Percentiles rank a stretch among this genome's conserved stretches.
Evolutionary conservation across 768 basidiomycete genomes (phyloP).

Genomic region (Boletus reticulatus): DNA sequence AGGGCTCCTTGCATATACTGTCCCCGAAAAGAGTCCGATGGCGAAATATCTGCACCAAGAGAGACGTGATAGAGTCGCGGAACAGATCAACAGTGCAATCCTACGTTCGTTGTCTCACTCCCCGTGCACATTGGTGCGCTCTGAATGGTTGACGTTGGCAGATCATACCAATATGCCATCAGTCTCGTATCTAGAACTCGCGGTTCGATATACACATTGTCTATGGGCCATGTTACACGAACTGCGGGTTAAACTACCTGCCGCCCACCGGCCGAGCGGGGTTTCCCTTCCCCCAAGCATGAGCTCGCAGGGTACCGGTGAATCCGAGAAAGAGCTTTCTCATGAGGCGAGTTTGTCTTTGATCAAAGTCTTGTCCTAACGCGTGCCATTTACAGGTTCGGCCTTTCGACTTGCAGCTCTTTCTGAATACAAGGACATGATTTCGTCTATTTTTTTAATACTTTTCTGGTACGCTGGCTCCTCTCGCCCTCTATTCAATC

Average conservation of each 20-base stretch:
- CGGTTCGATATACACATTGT: constrained; percentile 61
- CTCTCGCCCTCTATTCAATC: neutral
- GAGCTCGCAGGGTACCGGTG: constrained; percentile 18
- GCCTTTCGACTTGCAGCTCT: constrained; percentile 52
- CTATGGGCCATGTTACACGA: constrained; percentile 60
- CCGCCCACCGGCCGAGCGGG: constrained; percentile 39
- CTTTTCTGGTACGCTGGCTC: neutral
- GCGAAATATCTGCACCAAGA: constrained; percentile 72
- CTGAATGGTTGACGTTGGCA: constrained; percentile 25
- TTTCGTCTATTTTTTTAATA: neutral
- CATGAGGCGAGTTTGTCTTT: constrained; percentile 34
- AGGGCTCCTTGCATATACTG: constrained; percentile 78
- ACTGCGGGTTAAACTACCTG: constrained; percentile 43
- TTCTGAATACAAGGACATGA: constrained; percentile 49
- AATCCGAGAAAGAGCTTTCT: constrained; percentile 33
- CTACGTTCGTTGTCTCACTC: constrained; percentile 52
- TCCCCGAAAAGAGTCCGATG: constrained; percentile 75
- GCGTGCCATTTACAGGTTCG: constrained; percentile 36
- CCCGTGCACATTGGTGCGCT: neutral
- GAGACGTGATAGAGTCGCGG: constrained; percentile 78
- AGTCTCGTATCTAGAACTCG: constrained; percentile 61
- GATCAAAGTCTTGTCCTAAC: neutral
- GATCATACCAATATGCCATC: constrained; percentile 51
- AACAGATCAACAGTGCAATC: constrained; percentile 86
- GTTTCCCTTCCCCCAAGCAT: constrained; percentile 41